These are phyloP conservation scores for Pseudohyphozyma bogoriensis DNA, from an alignment of 768 basidiomycete genomes.

Conservation along the genomic window DNA sequence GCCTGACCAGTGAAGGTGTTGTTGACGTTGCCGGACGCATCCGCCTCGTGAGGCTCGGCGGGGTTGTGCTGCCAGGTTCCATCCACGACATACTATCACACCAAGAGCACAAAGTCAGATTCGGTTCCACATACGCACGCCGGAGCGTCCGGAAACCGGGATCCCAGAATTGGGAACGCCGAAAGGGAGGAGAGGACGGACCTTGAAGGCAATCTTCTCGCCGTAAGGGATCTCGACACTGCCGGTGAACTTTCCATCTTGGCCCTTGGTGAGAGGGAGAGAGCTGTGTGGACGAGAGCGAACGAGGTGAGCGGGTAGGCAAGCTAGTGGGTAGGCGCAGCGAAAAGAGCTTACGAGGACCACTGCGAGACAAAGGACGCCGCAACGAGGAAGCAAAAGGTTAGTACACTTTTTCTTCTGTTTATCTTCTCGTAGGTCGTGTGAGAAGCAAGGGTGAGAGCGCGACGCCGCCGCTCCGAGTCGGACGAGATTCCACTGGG, in stretches of 20 bases:
- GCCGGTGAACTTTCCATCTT: constrained; percentile 7
- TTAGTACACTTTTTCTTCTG: too few relatives aligned
- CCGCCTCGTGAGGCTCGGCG: constrained; percentile 52
- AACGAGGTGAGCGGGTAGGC: neutral
- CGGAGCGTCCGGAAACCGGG: too few relatives aligned
- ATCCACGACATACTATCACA: constrained; percentile 60
- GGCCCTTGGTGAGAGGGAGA: constrained; percentile 4
- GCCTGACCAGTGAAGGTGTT: constrained; percentile 46
- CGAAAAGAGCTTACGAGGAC: constrained; percentile 6
- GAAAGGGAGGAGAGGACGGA: neutral
- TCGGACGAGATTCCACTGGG: neutral
- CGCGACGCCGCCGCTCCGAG: neutral
- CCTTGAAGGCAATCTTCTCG: constrained; percentile 57
- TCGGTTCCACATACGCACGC: too few relatives aligned
- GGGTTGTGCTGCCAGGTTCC: constrained; percentile 50
- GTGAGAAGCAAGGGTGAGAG: neutral
- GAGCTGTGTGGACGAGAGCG: neutral
- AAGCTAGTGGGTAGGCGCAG: too few relatives aligned
- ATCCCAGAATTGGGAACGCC: too few relatives aligned
- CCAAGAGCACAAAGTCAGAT: too few relatives aligned
- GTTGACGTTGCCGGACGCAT: constrained; percentile 58
- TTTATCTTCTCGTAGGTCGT: neutral
- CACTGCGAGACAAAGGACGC: neutral
- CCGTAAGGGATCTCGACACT: constrained; percentile 48
- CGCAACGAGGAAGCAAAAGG: neutral